Evolutionary conservation across 768 basidiomycete species (phyloP).

Genomic region (Asterophora lycoperdoides): DNA sequence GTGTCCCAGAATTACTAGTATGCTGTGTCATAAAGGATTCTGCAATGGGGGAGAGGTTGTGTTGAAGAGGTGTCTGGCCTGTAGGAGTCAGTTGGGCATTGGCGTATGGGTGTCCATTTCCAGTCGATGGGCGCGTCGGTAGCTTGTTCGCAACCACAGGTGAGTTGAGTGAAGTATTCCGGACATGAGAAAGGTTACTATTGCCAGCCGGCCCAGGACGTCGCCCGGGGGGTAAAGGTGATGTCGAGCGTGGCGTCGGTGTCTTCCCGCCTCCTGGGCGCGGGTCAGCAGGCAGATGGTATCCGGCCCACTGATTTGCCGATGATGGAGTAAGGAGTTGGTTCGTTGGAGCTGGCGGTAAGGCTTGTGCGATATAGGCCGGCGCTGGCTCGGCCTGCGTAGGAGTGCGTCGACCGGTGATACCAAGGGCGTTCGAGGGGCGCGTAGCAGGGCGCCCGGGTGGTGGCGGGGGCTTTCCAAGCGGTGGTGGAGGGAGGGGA

Average conservation of each 20-base stretch:
- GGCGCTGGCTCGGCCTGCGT: conserved; percentile 47
- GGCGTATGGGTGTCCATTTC: conserved; percentile 56
- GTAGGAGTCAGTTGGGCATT: conserved; percentile 44
- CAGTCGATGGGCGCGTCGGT: conserved; percentile 40
- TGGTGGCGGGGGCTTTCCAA: conserved; percentile 57
- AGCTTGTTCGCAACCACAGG: conserved; percentile 39
- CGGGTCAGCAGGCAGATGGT: conserved; percentile 60
- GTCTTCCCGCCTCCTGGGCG: conserved; percentile 46
- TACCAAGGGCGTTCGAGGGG: conserved; percentile 25
- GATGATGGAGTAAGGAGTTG: conserved; percentile 42
- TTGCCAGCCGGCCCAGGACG: conserved; percentile 16
- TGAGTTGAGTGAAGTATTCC: conserved; percentile 49
- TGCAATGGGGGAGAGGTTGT: conserved; percentile 67
- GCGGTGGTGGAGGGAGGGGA: conserved; percentile 67
- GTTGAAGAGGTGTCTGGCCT: conserved; percentile 28
- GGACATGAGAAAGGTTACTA: conserved; percentile 36
- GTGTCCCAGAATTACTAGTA: conserved; percentile 32
- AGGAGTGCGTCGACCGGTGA: conserved; percentile 48
- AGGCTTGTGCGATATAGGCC: conserved; percentile 38
- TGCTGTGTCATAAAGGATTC: conserved; percentile 50
- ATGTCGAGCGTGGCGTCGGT: conserved; percentile 37
- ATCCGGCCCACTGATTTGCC: conserved; percentile 38
- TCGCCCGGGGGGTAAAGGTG: conserved; percentile 37
- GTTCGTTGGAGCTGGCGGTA: conserved; percentile 38
- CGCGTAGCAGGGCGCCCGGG: conserved; percentile 37